Percentiles rank a stretch among this genome's conserved stretches.
Evolutionary conservation across 805 yeast species (phyloP).

Genomic region (Suhomyces emberorum): DNA sequence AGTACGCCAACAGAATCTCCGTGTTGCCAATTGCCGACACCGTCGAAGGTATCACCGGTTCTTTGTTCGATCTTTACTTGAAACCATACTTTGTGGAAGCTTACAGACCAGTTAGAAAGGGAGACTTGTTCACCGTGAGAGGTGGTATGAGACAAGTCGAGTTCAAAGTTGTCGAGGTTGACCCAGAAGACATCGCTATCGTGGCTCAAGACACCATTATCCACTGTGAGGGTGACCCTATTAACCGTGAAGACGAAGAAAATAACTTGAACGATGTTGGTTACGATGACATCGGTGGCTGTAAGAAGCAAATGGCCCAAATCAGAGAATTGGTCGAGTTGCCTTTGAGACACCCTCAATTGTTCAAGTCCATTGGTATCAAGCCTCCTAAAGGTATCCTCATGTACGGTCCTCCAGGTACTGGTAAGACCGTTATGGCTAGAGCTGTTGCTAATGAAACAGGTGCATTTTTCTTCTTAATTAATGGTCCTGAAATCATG

Average conservation of each 20-base stretch:
- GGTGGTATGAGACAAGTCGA: conserved; percentile 99
- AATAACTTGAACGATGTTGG: conserved; percentile 96
- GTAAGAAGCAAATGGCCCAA: conserved; percentile 99
- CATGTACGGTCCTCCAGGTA: conserved; percentile 99
- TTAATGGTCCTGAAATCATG: conserved; percentile 99
- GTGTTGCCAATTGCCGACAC: conserved; percentile 97
- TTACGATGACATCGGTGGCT: conserved; percentile 98
- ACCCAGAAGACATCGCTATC: conserved; percentile 95
- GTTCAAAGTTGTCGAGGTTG: conserved; percentile 96
- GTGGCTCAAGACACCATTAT: conserved; percentile 98
- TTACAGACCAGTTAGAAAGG: conserved; percentile 96
- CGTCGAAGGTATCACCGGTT: conserved; percentile 96
- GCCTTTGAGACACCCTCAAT: conserved; percentile 97
- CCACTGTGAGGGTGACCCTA: conserved; percentile 99
- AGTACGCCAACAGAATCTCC: conserved; percentile 91
- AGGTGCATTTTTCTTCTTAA: conserved; percentile 96
- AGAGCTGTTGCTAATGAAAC: conserved; percentile 99
- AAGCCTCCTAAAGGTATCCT: conserved; percentile 98
- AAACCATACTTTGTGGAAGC: conserved; percentile 99
- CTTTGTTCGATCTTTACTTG: conserved; percentile 90
- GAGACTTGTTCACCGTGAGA: conserved; percentile 92
- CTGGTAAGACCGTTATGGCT: conserved; percentile 99
- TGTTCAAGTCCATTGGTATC: conserved; percentile 96
- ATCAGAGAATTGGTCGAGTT: conserved; percentile 97
- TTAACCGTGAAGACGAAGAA: conserved; percentile 97